Percentiles rank a stretch among this genome's conserved stretches.
Conservation (phyloP, 805 yeast genomes). For the Spathaspora passalidarum region DNA sequence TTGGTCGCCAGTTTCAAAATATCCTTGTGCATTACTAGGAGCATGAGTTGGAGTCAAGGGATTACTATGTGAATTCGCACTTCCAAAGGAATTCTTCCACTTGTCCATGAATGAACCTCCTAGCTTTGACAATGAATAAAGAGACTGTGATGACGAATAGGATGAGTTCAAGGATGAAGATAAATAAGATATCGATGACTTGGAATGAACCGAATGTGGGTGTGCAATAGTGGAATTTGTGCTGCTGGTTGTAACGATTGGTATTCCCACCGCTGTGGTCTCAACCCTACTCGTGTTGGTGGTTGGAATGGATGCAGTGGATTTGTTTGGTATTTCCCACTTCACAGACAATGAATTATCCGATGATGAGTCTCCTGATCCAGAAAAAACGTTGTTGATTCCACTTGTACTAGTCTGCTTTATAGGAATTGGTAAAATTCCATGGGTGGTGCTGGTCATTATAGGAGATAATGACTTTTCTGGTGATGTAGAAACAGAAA, state of each 20-base stretch:
- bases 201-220: conserved; percentile 20
- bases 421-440: conserved; percentile 4
- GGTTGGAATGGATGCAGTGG: conserved; percentile 22
- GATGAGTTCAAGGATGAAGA: conserved; percentile 42
- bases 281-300: conserved; percentile 9
- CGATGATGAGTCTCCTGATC: conserved; percentile 17
- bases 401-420: conserved; percentile 7
- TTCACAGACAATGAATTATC: conserved; percentile 26
- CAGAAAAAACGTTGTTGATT: conserved; percentile 13
- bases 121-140: conserved; percentile 37
- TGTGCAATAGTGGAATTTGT: conserved; percentile 8
- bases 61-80: conserved; percentile 16
- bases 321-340: conserved; percentile 46
- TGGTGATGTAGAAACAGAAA: conserved; percentile 1
- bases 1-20: conserved; percentile 7
- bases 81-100: conserved; percentile 37
- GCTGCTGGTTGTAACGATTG: conserved; percentile 9
- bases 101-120: conserved; percentile 45
- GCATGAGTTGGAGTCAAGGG: conserved; percentile 2
- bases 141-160: conserved; percentile 33
- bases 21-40: conserved; percentile 1
- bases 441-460: neutral
- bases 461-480: conserved; percentile 1
- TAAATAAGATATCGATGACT: conserved; percentile 37
- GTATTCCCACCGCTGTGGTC: conserved; percentile 11